Evolutionary conservation across 331 rosid species (phyloP).

Genomic region (Quercus tomentella): DNA sequence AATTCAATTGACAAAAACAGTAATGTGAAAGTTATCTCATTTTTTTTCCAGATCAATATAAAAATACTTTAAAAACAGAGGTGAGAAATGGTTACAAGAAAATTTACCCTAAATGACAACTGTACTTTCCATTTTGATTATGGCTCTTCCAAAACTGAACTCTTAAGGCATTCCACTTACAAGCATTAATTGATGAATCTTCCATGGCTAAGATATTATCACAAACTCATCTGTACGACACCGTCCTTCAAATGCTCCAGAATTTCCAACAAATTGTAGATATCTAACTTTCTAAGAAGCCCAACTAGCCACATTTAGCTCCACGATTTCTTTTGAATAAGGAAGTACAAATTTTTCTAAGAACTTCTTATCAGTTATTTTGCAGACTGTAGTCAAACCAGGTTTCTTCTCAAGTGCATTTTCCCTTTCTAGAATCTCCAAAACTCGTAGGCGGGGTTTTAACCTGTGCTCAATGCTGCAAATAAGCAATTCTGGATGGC

Average conservation of each 20-base stretch:
- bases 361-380: slow-evolving; percentile 9
- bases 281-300: not conserved
- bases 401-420: slow-evolving; percentile 5
- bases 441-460: slow-evolving; percentile 21
- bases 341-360: slow-evolving; percentile 16
- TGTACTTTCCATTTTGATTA: not conserved
- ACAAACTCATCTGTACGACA: not conserved
- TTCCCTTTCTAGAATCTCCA: slow-evolving; percentile 17
- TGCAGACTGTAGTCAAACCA: slow-evolving; percentile 9
- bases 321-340: slow-evolving; percentile 10
- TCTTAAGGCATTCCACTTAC: not conserved
- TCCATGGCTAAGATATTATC: not conserved
- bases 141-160: not conserved
- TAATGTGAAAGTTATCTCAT: not conserved
- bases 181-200: not conserved
- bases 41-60: not conserved
- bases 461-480: slow-evolving; percentile 26
- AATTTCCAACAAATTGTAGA: not conserved
- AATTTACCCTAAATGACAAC: not conserved
- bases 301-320: not conserved
- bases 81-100: not conserved
- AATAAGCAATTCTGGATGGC: slow-evolving; percentile 22
- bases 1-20: not conserved
- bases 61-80: not conserved
- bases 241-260: not conserved